Conservation (phyloP, 768 basidiomycete species). For the Cystobasidiopsis lactophilus region DNA sequence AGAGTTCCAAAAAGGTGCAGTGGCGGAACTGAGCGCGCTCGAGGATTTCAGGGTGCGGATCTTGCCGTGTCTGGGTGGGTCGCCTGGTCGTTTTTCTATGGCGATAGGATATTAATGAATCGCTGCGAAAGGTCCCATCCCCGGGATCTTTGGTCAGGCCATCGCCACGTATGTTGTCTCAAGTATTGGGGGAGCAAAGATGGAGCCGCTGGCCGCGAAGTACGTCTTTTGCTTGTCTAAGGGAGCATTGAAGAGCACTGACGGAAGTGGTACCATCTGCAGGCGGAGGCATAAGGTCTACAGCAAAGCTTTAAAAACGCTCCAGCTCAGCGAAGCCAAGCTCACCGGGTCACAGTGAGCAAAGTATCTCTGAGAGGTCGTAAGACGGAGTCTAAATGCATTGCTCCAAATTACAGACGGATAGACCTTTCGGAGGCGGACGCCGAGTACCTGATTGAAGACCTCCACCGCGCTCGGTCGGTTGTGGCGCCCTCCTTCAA, state of each 20-base stretch:
- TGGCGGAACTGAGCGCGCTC: conserved; percentile 70
- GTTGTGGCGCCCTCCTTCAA: conserved; percentile 44
- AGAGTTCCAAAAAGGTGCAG: conserved; percentile 69
- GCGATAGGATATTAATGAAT: neutral
- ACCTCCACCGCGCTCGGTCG: conserved; percentile 36
- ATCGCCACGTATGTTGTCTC: conserved; percentile 73
- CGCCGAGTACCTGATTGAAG: conserved; percentile 62
- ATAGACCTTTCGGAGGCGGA: conserved; percentile 66
- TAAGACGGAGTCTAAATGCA: neutral
- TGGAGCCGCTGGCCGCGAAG: conserved; percentile 72
- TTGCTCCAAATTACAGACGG: conserved; percentile 26
- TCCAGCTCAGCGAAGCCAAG: conserved; percentile 10
- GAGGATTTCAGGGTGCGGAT: conserved; percentile 88
- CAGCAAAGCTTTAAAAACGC: conserved; percentile 10
- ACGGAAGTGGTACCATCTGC: neutral
- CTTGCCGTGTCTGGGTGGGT: conserved; percentile 58
- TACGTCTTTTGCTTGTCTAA: conserved; percentile 40
- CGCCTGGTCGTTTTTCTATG: conserved; percentile 16
- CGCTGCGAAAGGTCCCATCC: neutral
- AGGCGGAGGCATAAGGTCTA: conserved; percentile 15
- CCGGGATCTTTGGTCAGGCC: conserved; percentile 51
- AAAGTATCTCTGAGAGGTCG: neutral
- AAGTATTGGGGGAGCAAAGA: conserved; percentile 61
- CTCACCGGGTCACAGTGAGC: conserved; percentile 12
- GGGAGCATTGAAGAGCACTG: too few relatives aligned